Base-by-base conservation (phyloP, 257 asterid genomes). In the Plantago major region DNA sequence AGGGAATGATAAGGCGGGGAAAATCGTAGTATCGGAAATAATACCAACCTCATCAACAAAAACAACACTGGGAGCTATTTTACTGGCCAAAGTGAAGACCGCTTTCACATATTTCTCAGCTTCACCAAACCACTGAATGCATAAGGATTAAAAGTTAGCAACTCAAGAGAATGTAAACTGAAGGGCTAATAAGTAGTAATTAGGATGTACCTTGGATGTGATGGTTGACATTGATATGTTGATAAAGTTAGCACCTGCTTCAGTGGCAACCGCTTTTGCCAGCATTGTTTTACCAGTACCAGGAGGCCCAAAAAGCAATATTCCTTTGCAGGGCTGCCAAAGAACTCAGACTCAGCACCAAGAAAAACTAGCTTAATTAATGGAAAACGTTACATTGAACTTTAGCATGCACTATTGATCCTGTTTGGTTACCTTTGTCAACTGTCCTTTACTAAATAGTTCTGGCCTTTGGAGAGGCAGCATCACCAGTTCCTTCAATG, bases 201-300 rank as follows among this genome's bases (percentile, higher is more conserved):
- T n/a, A 65, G 56, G 55, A 33, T 51, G 45, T 75, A 81, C 87
- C 64, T 81, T 81, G 40, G 87, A 75, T 11, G 81, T 63, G 73
- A 81, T 81, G 82, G 71, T 73, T 26, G 84, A 75, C 84, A 76
- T 73, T 0, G 87, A 81, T 70, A 81, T 73, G 64, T 81, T 81
- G 63, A 81, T 75, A 59, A 81, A 81, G 74, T 81, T 81, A 16
- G 97, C 97, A 71, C 94, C 89, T 51, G 94, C 94, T 73, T 86
- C 95, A 5, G 95, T 89, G 55, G 97, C 97, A 75, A 89, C 94
- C 63, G 97, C 97, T 79, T 89, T 89, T 64, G 95, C 97, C 63
- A 89, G 89, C 95, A 89, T 86, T 54, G 97, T 89, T 77, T 86
- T 86, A 68, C 92, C 95, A 4, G 97, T 84, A 68, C 95, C 95